Evolutionary conservation across 169 alveolate species (phyloP), one percentile per base, ranked within the genome.

Genomic region (Eimeria zaria): DNA sequence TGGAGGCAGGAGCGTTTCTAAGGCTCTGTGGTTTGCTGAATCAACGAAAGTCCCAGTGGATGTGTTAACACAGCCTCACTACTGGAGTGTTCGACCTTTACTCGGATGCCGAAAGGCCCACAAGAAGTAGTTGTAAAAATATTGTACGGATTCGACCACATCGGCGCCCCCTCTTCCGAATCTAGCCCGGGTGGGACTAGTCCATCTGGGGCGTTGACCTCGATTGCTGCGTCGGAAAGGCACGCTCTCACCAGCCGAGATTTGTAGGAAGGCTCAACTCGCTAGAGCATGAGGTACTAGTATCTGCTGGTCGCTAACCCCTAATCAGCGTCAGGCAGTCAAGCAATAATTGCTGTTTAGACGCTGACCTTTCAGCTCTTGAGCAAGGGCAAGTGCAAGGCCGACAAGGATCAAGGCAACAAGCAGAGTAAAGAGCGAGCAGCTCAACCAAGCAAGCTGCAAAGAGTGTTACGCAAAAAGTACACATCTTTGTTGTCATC

Each of bases 81-180:
- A 74, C 94, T 87, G 94, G 94, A 89, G 62, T 94, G 96, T 67
- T 94, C 96, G 44, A 94, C 89, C 80, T 94, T 81, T 24, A 94
- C 78, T 41, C 94, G 39, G 60, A 64, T 89, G 55, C 76, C 89
- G 60, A 55, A 30, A n/a, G 83, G 64, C 88, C 96, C 96, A 48
- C 96, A 94, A 46, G 94, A 36, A 24, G 96, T 94, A 64, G 96
- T 94, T 51, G 90, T 88, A 78, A 88, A 73, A 58, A 94, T 64
- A 53, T 67, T 81, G n/a, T 83, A 94, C 5, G 96, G 96, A 41
- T 62, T 94, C 33, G 90, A 74, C 96, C 81, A 84, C 48, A 24
- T 46, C 60, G 46, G 69, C 9, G 58, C 24, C 24, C 94, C 94
- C 8, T 51, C 39, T 22, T 58, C 92, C 58, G 62, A 60, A 22